Evolutionary conservation across 768 basidiomycete genomes (phyloP), one percentile per base, ranked within the genome.

Genomic region (Pleurotus cornucopiae): DNA sequence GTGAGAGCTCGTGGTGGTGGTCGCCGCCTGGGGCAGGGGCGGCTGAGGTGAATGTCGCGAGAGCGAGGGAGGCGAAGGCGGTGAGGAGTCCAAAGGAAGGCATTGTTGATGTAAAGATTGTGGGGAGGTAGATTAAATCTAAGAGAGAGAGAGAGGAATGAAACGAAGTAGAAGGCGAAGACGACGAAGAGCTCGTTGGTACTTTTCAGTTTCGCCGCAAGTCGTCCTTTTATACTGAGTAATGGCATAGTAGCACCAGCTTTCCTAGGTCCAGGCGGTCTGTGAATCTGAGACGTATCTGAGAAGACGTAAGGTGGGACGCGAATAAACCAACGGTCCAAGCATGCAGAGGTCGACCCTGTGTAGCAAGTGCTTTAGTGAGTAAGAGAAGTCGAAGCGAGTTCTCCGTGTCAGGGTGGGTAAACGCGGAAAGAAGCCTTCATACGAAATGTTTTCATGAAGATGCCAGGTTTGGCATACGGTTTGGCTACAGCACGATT

Each of bases 21-120:
- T 39, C 51, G 41, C 51, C 51, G 12, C 51, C 51, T 23, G 52
- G 26, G 5, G 48, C 37, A 39, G 63, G 61, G 11, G 60, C 61
- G 34, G 63, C 54, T 9, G 60, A 57, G 12, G 57, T 46, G 59
- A 62, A 46, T 5, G 57, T 54, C 14, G 67, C 63, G 53, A 57
- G 62, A 37, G 63, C 63, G 14, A 65, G 5, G 47, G 64, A 59
- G 52, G 62, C 49, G 57, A 68, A 20, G 58, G 62, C 38, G 47
- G 68, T 44, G 54, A 67, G 51, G 18, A 61, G 46, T 44, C 54
- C 58, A 61, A 67, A 63, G 52, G 56, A 62, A 59, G 59, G 61
- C 68, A 69, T 69, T 62, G 46, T 62, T 13, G 6, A 4, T 54
- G 55, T 44, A 64, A 66, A 4, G 64, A 66, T 23, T 60, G 64